Conservation (phyloP, 2,329 filamentous ascomycete species). For the Fusarium sp. region DNA sequence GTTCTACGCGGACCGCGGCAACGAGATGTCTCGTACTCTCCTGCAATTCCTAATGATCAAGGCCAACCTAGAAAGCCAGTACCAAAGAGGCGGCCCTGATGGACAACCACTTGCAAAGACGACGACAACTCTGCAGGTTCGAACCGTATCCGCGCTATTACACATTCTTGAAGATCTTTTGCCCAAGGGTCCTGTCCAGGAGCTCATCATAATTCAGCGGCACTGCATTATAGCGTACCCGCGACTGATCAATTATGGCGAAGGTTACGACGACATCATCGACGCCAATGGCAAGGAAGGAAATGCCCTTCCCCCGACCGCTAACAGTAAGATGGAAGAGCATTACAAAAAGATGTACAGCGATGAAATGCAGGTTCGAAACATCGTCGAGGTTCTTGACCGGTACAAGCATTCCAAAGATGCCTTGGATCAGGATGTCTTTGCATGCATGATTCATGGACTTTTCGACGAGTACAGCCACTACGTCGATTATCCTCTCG, state of each 20-base stretch:
- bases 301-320: constrained; percentile 79
- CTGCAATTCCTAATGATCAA: constrained; percentile 86
- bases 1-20: constrained; percentile 69
- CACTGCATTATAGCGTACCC: constrained; percentile 93
- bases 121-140: constrained; percentile 80
- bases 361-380: constrained; percentile 83
- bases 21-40: constrained; percentile 73
- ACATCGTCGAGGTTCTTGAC: constrained; percentile 84
- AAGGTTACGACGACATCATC: constrained; percentile 90
- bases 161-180: constrained; percentile 77
- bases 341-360: constrained; percentile 99
- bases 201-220: constrained; percentile 82
- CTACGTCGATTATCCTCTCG: constrained; percentile 94
- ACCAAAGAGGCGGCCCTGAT: constrained; percentile 71
- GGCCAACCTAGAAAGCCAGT: constrained; percentile 78
- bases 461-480: constrained; percentile 97
- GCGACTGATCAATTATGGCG: constrained; percentile 93
- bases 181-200: constrained; percentile 65
- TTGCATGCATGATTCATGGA: constrained; percentile 98
- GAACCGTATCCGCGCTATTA: constrained; percentile 82
- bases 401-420: constrained; percentile 88
- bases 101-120: constrained; percentile 62
- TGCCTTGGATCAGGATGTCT: constrained; percentile 87
- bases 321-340: constrained; percentile 93
- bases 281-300: constrained; percentile 81